Evolutionary conservation across 805 yeast genomes (phyloP).

Genomic region (Clavispora fructus): DNA sequence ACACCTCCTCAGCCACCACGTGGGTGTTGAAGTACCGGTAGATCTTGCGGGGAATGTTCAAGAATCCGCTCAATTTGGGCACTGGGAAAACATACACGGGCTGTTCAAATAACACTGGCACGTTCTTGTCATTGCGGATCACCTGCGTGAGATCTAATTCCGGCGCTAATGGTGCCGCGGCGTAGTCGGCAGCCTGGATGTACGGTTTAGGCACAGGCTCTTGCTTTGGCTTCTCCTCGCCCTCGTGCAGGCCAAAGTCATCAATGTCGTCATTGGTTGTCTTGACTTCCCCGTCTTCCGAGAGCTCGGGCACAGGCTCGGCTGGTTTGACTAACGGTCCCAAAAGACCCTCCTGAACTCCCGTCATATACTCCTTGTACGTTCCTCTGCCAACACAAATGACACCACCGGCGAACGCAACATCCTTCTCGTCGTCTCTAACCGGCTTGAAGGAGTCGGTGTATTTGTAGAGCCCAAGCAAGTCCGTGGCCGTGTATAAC

Average conservation of each 20-base stretch:
- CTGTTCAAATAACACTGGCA: conserved; percentile 65
- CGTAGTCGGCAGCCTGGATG: conserved; percentile 55
- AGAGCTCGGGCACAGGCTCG: conserved; percentile 17
- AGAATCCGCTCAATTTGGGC: conserved; percentile 75
- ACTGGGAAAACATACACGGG: conserved; percentile 74
- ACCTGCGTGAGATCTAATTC: conserved; percentile 43
- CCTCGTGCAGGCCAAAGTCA: conserved; percentile 15
- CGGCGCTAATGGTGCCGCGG: conserved; percentile 49
- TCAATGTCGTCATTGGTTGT: conserved; percentile 9
- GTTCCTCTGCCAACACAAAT: conserved; percentile 95
- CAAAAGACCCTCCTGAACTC: conserved; percentile 89
- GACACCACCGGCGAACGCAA: conserved; percentile 68
- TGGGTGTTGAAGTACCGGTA: conserved; percentile 75
- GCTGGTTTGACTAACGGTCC: conserved; percentile 69
- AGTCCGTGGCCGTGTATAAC: conserved; percentile 38
- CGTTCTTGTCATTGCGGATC: conserved; percentile 28
- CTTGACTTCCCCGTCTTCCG: conserved; percentile 8
- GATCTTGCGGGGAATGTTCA: conserved; percentile 68
- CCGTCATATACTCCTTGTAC: conserved; percentile 83
- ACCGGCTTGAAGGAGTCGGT: conserved; percentile 23
- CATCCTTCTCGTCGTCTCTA: conserved; percentile 40
- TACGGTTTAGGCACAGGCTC: conserved; percentile 59
- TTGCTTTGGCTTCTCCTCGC: conserved; percentile 25
- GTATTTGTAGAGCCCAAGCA: conserved; percentile 52
- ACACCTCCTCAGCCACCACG: conserved; percentile 60